These are phyloP conservation scores for Ganoderma sinense DNA, from an alignment of 1,284 basidiomycete genomes.

Conservation along the genomic window DNA sequence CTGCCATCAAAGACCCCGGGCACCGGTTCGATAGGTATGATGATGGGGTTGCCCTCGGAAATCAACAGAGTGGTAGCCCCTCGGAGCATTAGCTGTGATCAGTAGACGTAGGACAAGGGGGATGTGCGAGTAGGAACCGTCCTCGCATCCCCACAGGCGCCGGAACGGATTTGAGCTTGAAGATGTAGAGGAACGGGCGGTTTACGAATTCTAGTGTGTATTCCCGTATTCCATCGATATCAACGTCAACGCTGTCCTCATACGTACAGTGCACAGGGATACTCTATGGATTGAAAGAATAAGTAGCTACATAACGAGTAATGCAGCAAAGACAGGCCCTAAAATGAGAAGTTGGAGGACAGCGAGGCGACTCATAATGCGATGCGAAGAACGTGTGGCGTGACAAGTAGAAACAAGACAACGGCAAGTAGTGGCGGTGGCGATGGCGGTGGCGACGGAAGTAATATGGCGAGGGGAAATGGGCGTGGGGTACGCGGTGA, in stretches of 20 bases:
- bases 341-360: slow-evolving; percentile 14
- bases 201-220: not conserved
- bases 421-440: not conserved
- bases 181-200: not conserved
- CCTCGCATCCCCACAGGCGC: not conserved
- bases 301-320: slow-evolving; percentile 23
- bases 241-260: slow-evolving; percentile 1
- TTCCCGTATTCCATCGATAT: slow-evolving; percentile 10
- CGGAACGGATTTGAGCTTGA: not conserved
- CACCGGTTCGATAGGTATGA: too few relatives aligned
- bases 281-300: slow-evolving; percentile 27
- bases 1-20: too few relatives aligned
- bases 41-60: too few relatives aligned
- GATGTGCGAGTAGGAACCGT: too few relatives aligned
- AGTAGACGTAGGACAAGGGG: too few relatives aligned
- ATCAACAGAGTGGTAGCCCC: too few relatives aligned
- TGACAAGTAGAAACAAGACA: slow-evolving; percentile 11
- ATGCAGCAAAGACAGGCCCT: slow-evolving; percentile 28
- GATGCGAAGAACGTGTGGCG: slow-evolving; percentile 21
- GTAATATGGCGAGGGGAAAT: not conserved
- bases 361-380: slow-evolving; percentile 24
- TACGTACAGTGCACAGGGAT: slow-evolving; percentile 22
- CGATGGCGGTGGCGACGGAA: not conserved
- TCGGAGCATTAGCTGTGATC: too few relatives aligned
- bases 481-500: not conserved